Evolutionary conservation across 2,329 filamentous ascomycete species (phyloP), one percentile per base, ranked within the genome.

Genomic region (Clonostachys solani): DNA sequence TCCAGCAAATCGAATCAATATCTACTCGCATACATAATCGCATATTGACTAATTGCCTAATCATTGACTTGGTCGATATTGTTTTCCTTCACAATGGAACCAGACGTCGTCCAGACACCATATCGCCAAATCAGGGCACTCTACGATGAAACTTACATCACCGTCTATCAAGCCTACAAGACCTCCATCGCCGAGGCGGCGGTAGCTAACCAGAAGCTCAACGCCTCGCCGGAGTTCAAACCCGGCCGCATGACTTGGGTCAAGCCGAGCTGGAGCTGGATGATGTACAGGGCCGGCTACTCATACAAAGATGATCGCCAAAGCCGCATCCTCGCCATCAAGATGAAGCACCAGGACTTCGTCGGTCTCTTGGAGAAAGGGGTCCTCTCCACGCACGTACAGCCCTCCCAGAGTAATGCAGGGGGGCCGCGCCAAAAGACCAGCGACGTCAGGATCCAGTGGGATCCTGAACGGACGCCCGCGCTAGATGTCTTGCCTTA

Each of bases 191-290:
- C 80, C 15, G 51, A 62, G 13, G 66, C 76, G 5, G 81, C 81
- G 6, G 67, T 84, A 7, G 45, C 61, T 4, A 47, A 63, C 3
- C 79, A 83, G 54, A 72, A 64, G 9, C 72, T 85, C 38, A 62
- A 72, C 43, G 74, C 77, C 1, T 79, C 75, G 1, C 66, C 76
- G 3, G 62, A 69, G 7, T 84, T 83, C 63, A 67, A 62, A 13
- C 64, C 66, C n/a, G 61, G 61, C 2, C 73, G 81, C 45, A 84
- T 83, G 80, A 84, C 81, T 5, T 84, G 81, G 81, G 75, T 84
- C 53, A 84, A 84, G 56, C 80, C 80, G 0, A 78, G 73, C 49
- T 85, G 80, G 73, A 65, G 69, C 42, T 85, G 81, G 81, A 81
- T 83, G 74, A 75, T 83, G 62, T 84, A 85, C 57, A 78, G 81